These are phyloP conservation scores for Fusarium sp. DNA, from an alignment of 2,329 filamentous ascomycete genomes.

Conservation along the genomic window DNA sequence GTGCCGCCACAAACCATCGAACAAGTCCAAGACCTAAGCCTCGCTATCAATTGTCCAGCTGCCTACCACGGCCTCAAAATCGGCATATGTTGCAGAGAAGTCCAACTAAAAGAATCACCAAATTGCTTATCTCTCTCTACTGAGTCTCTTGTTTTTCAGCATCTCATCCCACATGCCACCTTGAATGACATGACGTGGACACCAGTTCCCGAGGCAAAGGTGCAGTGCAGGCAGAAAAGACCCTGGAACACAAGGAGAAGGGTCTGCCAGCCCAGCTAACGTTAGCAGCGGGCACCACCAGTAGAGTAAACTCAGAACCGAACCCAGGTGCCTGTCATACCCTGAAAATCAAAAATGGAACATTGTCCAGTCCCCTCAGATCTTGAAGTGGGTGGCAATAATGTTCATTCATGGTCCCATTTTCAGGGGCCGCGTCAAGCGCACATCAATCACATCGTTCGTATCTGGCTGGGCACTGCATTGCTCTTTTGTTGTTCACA, in stretches of 20 bases:
- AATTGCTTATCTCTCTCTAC: neutral
- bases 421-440: constrained; percentile 5
- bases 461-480: neutral
- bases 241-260: constrained; percentile 32
- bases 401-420: constrained; percentile 25
- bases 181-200: constrained; percentile 18
- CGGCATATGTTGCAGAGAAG: neutral
- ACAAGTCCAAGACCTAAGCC: constrained; percentile 12
- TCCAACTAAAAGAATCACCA: neutral
- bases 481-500: neutral
- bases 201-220: constrained; percentile 25
- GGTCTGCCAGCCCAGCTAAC: constrained; percentile 6
- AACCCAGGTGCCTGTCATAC: constrained; percentile 13
- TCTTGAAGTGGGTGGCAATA: constrained; percentile 21
- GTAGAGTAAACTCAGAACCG: neutral
- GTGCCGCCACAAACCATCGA: constrained; percentile 30
- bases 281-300: neutral
- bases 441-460: neutral
- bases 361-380: constrained; percentile 1
- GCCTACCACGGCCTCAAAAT: constrained; percentile 5
- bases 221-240: neutral
- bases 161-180: constrained; percentile 21
- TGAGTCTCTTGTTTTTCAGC: neutral
- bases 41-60: constrained; percentile 16
- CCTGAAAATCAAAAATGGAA: constrained; percentile 14